Conservation (phyloP, 2,329 filamentous ascomycete genomes). For the Trichoderma koningii region DNA sequence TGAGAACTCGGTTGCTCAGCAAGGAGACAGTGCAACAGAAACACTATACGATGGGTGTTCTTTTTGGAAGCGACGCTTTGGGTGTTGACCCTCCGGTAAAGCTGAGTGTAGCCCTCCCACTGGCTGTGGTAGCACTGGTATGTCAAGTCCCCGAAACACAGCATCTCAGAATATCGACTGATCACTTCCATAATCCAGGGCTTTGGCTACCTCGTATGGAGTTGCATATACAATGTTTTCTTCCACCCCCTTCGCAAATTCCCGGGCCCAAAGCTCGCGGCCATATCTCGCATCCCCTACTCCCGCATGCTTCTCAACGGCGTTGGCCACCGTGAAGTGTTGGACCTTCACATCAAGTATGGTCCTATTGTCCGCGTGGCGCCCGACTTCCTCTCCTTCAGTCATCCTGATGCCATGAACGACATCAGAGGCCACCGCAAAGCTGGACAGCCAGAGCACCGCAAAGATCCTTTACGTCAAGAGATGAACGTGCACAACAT, state of each 20-base stretch:
- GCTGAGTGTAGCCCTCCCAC: constrained; percentile 1
- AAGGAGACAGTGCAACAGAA: too few relatives aligned
- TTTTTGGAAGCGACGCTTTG: not conserved
- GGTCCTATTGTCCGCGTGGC: constrained; percentile 21
- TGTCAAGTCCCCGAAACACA: not conserved
- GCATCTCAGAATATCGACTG: too few relatives aligned
- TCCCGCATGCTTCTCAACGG: not conserved
- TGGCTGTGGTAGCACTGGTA: constrained; percentile 3
- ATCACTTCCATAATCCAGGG: constrained; percentile 7
- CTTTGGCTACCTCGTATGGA: constrained; percentile 19
- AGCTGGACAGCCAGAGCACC: constrained; percentile 25
- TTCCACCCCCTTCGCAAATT: constrained; percentile 25
- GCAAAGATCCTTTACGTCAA: constrained; percentile 18
- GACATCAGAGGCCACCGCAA: constrained; percentile 31
- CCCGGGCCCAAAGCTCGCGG: constrained; percentile 19
- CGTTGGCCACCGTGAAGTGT: not conserved
- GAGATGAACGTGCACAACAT: constrained; percentile 24
- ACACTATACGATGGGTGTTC: constrained; percentile 1
- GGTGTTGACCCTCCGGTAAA: not conserved
- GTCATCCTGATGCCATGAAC: constrained; percentile 25
- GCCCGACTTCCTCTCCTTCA: constrained; percentile 18
- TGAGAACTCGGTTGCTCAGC: too few relatives aligned
- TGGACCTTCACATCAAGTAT: constrained; percentile 22
- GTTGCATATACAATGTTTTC: constrained; percentile 18
- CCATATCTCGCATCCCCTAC: constrained; percentile 7